Percentiles rank a stretch among this genome's conserved stretches.
These are phyloP conservation scores for Amesomyces nigricolor DNA, from an alignment of 2,329 filamentous ascomycete species.

Conservation along the genomic window DNA sequence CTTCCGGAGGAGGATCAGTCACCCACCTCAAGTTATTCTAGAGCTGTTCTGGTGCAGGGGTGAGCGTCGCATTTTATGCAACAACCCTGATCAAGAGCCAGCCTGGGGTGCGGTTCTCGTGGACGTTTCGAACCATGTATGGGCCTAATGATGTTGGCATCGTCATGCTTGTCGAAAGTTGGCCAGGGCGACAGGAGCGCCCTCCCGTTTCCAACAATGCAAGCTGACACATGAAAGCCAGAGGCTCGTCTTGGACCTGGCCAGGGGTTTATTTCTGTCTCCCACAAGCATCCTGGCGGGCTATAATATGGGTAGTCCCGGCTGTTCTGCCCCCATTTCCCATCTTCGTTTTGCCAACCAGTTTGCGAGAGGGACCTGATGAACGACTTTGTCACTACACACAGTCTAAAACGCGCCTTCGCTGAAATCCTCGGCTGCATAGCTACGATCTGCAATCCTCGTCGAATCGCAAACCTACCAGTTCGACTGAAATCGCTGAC, in stretches of 20 bases:
- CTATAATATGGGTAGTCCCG: conserved; percentile 26
- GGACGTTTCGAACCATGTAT: conserved; percentile 45
- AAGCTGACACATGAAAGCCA: conserved; percentile 3
- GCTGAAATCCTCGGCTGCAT: conserved; percentile 26
- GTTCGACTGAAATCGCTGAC: conserved; percentile 27
- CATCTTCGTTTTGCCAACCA: conserved; percentile 22
- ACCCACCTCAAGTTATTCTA: conserved; percentile 16
- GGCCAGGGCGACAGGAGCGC: conserved; percentile 24
- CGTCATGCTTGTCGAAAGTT: conserved; percentile 38
- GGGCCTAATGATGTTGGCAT: conserved; percentile 34
- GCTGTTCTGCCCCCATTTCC: conserved; percentile 17
- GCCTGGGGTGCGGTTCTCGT: conserved; percentile 16
- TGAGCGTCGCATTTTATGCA: conserved; percentile 13
- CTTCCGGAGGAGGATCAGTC: background rate
- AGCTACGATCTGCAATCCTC: conserved; percentile 20
- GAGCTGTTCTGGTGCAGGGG: conserved; percentile 15
- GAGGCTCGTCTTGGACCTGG: conserved; percentile 16
- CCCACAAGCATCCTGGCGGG: conserved; percentile 19
- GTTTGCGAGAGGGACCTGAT: conserved; percentile 20
- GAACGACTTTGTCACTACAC: conserved; percentile 28
- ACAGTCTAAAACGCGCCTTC: conserved; percentile 24
- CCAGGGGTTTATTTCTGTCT: conserved; percentile 15
- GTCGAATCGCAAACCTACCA: conserved; percentile 20
- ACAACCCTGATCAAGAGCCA: conserved; percentile 8
- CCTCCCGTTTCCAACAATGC: conserved; percentile 16